phyloP scores from a whole-genome alignment of 345 rosid species.

The Eucalyptus cladocalyx region DNA sequence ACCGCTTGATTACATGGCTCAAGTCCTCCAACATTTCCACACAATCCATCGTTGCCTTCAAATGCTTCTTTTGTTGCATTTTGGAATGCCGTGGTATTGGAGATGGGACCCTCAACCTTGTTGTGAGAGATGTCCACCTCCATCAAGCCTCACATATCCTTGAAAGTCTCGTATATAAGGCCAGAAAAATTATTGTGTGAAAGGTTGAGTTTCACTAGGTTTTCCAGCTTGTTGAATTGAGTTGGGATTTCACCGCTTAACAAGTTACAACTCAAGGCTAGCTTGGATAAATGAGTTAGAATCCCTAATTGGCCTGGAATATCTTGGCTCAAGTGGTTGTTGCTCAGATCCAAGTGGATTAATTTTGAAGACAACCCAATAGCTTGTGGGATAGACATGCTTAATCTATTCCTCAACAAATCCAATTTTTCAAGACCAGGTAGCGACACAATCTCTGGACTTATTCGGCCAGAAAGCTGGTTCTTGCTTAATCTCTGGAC shows the following conservation, averaged over 20 bases:
- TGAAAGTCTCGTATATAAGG: background rate
- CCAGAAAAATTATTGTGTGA: slow-evolving; percentile 24
- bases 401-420: slow-evolving; percentile 4
- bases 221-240: background rate
- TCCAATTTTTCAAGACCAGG: background rate
- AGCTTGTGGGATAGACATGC: background rate
- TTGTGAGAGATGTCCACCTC: slow-evolving; percentile 9
- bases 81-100: slow-evolving; percentile 5
- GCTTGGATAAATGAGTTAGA: background rate
- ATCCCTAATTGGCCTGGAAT: slow-evolving; percentile 3
- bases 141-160: background rate
- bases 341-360: slow-evolving; percentile 15
- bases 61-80: background rate
- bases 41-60: background rate
- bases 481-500: too few relatives aligned
- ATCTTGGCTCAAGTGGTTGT: background rate
- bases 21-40: slow-evolving; percentile 5
- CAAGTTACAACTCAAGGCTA: background rate
- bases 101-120: slow-evolving; percentile 10
- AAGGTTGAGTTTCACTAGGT: slow-evolving; percentile 3
- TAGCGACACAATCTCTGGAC: background rate
- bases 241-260: slow-evolving; percentile 11
- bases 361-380: background rate
- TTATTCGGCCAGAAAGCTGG: background rate
- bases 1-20: background rate